Percentiles rank a stretch among this genome's conserved stretches.
Evolutionary conservation across 1,284 basidiomycete genomes (phyloP).

Genomic region (Fistulinella staudtii): DNA sequence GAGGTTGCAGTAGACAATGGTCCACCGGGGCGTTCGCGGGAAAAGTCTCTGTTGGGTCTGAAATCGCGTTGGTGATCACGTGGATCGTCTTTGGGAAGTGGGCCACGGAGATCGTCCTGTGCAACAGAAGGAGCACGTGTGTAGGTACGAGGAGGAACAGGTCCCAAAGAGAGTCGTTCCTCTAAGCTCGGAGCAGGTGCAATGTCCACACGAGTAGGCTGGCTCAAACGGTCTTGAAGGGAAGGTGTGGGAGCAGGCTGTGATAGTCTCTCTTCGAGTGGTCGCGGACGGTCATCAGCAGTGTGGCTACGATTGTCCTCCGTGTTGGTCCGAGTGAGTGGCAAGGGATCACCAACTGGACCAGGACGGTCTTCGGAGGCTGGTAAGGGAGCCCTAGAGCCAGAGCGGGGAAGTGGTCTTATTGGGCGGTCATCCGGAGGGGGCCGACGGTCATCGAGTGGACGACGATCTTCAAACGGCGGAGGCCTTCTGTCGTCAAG

Average conservation of each 20-base stretch:
- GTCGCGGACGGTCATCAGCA: constrained; percentile 31
- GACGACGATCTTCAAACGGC: constrained; percentile 28
- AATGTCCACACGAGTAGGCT: constrained; percentile 27
- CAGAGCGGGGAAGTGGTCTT: constrained; percentile 23
- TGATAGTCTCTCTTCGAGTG: constrained; percentile 38
- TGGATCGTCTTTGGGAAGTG: constrained; percentile 23
- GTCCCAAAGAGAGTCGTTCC: constrained; percentile 37
- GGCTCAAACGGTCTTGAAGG: constrained; percentile 37
- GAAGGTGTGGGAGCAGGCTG: constrained; percentile 29
- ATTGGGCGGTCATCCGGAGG: constrained; percentile 29
- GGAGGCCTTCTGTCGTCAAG: constrained; percentile 26
- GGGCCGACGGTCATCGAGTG: constrained; percentile 21
- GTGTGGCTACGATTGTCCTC: constrained; percentile 26
- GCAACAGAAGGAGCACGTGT: constrained; percentile 27
- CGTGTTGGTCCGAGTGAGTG: constrained; percentile 12
- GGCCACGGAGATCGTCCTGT: constrained; percentile 34
- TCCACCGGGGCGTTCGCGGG: constrained; percentile 30
- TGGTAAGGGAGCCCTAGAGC: constrained; percentile 8
- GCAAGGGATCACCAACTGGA: constrained; percentile 11
- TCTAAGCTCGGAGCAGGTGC: constrained; percentile 36
- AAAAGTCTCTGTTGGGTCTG: constrained; percentile 30
- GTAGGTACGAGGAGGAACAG: constrained; percentile 23
- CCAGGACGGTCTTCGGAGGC: constrained; percentile 22
- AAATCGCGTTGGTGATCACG: constrained; percentile 31
- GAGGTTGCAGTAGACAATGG: constrained; percentile 11